These are phyloP conservation scores for Podospora appendiculata DNA, from an alignment of 495 filamentous ascomycete genomes.

Conservation along the genomic window DNA sequence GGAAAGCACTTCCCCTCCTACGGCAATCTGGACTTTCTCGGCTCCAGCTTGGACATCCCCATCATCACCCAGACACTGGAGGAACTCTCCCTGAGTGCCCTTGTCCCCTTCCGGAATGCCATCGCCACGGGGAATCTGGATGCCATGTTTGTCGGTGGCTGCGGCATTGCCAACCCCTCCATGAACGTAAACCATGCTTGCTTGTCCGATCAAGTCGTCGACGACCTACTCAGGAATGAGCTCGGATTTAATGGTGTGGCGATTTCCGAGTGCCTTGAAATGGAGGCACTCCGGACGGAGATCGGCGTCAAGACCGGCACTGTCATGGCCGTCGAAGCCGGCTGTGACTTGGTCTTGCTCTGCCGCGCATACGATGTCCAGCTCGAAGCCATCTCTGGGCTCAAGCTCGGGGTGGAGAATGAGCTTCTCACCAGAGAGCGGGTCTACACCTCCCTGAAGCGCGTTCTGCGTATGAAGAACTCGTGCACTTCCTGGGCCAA, in stretches of 20 bases:
- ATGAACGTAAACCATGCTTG: constrained; percentile 92
- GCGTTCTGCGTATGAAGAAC: constrained; percentile 68
- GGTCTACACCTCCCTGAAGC: constrained; percentile 62
- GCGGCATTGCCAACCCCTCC: constrained; percentile 75
- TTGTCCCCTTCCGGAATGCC: constrained; percentile 82
- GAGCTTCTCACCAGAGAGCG: constrained; percentile 70
- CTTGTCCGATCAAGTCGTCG: constrained; percentile 81
- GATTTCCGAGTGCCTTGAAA: constrained; percentile 92
- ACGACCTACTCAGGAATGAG: constrained; percentile 72
- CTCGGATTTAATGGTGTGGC: constrained; percentile 82
- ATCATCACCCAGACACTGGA: constrained; percentile 88
- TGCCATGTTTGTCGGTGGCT: constrained; percentile 88
- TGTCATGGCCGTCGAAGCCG: constrained; percentile 89
- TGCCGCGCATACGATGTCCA: constrained; percentile 81
- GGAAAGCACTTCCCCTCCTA: constrained; percentile 93
- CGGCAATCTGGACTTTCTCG: constrained; percentile 85
- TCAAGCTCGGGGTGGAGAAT: constrained; percentile 80
- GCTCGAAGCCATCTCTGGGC: constrained; percentile 74
- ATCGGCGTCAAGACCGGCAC: constrained; percentile 89
- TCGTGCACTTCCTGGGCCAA: constrained; percentile 78
- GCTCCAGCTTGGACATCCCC: constrained; percentile 77
- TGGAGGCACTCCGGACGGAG: constrained; percentile 85
- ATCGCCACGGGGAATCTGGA: constrained; percentile 70
- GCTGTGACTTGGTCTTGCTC: constrained; percentile 77
- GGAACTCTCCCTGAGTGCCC: constrained; percentile 72